Base-by-base conservation (phyloP, 2,329 filamentous ascomycete genomes). In the Talaromyces verruculosus region DNA sequence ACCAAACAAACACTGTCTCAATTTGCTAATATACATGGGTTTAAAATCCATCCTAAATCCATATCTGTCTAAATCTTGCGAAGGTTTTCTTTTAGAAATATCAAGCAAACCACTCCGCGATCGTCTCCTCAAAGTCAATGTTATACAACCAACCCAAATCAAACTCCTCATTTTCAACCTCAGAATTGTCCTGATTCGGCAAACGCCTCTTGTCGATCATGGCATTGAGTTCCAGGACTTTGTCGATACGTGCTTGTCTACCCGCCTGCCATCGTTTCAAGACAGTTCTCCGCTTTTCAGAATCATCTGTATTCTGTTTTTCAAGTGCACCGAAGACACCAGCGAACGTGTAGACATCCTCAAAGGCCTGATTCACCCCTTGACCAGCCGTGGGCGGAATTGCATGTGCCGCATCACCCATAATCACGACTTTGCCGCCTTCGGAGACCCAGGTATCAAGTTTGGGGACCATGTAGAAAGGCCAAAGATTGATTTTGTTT, bases 361-460 rank as follows among this genome's bases (percentile, higher is more conserved):
- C 84, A 65, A 89, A 84, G 1, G 83, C 85, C 70, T 88, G 82
- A 1, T 84, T 85, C 0, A 84, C 83, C 1, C 87, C 87, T 0
- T 87, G 82, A 0, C 86, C 87, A 59, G 87, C 84, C 43, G 86
- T 84, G 0, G 87, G 87, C 0, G 86, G 85, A 45, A 84, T 84
- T 0, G 86, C 87, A 71, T 89, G 87, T 0, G 87, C 88, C 0
- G 87, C 86, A 70, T 90, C 87, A 15, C 87, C 88, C 15, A 66
- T 22, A 13, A 66, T 63, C 17, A 60, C 65, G 35, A 63, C 61
- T 1, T 55, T 62, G 28, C 51, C 45, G 8, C 25, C 59, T 6
- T 19, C 15, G 5, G 63, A 62, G 5, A 62, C 51, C 66, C 63
- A 67, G 1, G 51, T 60, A 15, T 67, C 63, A 33, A 67, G 35